Percentiles rank a stretch among this genome's conserved stretches.
phyloP scores from a whole-genome alignment of 2,329 filamentous ascomycete genomes.

The Fusarium siculi region DNA sequence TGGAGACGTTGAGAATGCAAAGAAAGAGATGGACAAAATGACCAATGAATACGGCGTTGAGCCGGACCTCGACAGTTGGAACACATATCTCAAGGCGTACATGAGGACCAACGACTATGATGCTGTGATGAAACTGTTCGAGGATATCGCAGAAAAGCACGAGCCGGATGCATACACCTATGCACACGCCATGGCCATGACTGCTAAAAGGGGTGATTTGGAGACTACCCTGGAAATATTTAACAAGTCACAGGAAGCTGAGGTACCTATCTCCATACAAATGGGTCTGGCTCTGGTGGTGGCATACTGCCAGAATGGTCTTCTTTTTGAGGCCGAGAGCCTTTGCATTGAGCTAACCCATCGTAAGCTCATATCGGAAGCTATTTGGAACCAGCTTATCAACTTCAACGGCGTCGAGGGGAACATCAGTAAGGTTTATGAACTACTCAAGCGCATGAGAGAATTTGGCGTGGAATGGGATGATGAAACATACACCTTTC shows the following conservation, averaged over 20 bases:
- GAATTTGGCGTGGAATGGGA: slow-evolving; percentile 59
- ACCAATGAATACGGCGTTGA: slow-evolving; percentile 62
- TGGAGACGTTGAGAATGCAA: slow-evolving; percentile 70
- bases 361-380: slow-evolving; percentile 62
- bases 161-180: slow-evolving; percentile 73
- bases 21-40: slow-evolving; percentile 72
- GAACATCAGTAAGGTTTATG: slow-evolving; percentile 60
- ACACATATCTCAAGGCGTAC: slow-evolving; percentile 79
- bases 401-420: slow-evolving; percentile 73
- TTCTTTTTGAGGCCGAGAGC: slow-evolving; percentile 51
- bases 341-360: slow-evolving; percentile 61
- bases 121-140: slow-evolving; percentile 73
- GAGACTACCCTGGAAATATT: slow-evolving; percentile 74
- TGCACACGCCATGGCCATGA: slow-evolving; percentile 78
- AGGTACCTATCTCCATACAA: slow-evolving; percentile 61
- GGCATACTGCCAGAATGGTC: slow-evolving; percentile 65
- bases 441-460: slow-evolving; percentile 61
- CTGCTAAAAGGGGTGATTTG: slow-evolving; percentile 77
- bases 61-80: slow-evolving; percentile 75
- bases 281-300: slow-evolving; percentile 75
- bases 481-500: slow-evolving; percentile 59
- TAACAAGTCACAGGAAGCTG: slow-evolving; percentile 65
- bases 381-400: slow-evolving; percentile 83
- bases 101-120: slow-evolving; percentile 72
- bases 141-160: slow-evolving; percentile 62